Evolutionary conservation across 179 eudicot species (phyloP).

Genomic region (Spinacia oleracea): DNA sequence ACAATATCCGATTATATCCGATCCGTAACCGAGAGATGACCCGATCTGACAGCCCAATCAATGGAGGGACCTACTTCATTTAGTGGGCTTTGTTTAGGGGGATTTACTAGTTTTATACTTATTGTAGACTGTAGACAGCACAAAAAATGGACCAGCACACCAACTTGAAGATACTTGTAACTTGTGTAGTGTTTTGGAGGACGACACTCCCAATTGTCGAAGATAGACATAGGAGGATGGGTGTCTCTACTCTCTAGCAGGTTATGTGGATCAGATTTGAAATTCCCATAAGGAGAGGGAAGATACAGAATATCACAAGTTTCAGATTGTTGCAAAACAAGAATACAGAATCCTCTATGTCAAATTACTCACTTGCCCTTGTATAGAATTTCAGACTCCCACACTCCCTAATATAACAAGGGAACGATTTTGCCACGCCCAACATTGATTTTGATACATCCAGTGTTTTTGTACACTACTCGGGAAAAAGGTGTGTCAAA

Average conservation of each 20-base stretch:
- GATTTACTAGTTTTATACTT: background rate
- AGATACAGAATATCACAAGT: background rate
- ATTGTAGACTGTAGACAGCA: background rate
- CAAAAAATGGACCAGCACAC: conserved; percentile 21
- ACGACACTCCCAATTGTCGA: conserved; percentile 13
- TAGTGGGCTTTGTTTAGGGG: conserved; percentile 19
- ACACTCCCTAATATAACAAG: too few relatives aligned
- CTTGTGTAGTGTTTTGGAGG: background rate
- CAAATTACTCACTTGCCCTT: background rate
- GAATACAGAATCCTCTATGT: background rate
- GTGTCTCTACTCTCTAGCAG: background rate
- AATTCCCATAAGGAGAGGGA: background rate
- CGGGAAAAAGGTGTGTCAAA: too few relatives aligned
- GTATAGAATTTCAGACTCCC: too few relatives aligned
- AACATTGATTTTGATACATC: too few relatives aligned
- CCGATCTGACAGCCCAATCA: too few relatives aligned
- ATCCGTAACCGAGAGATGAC: too few relatives aligned
- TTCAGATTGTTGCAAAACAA: background rate
- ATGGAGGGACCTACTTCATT: conserved; percentile 11
- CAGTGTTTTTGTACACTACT: too few relatives aligned
- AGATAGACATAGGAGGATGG: background rate
- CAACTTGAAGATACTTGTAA: conserved; percentile 17
- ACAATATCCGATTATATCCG: too few relatives aligned
- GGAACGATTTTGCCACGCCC: too few relatives aligned
- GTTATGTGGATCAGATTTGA: conserved; percentile 17